Base-by-base conservation (phyloP, 1,284 basidiomycete genomes). In the Volvariella volvacea region DNA sequence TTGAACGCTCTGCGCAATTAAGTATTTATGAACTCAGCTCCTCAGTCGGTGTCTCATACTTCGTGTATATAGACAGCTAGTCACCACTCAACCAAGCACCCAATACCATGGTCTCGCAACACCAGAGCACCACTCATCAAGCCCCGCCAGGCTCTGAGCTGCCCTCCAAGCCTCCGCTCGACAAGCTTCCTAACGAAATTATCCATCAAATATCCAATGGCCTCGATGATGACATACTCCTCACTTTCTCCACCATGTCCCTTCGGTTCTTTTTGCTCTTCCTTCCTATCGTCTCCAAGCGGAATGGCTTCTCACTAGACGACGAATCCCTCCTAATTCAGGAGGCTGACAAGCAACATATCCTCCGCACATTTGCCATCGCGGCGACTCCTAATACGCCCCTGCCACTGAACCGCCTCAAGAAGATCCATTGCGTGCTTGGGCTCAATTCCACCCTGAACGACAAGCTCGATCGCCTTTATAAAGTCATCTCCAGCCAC, bases 131-230 rank as follows among this genome's bases (percentile, higher is more conserved):
- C 34, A 36, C 34, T 20, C 34, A 28, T 28, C 30, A 36, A 36
- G 6, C 34, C 14, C n/a, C 34, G 8, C 14, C 7, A 36, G 15
- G 4, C 34, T 36, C 14, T n/a, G 34, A 20, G n/a, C n/a, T 36
- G 7, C 15, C 4, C 19, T 20, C 12, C 25, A 28, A 6, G 6
- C 25, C 25, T 12, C 25, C 6, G 6, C 7, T 36, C 34, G 34
- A 16, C 19, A 36, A 36, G n/a, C 30, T 51, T 31, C 50, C 50
- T 1, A 30, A 42, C 25, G 50, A 51, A 32, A 37, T 51, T 15
- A 41, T 51, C 21, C 32, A 41, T 9, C 41, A 45, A 21, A 45
- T 49, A 31, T 45, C 44, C 16, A 37, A 44, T 2, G 37, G 21
- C 10, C 31, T 49, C 16, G 45, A 51, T 31, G 30, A 44, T n/a